A percentile compares a stretch with the other conserved stretches of the same genome.
Evolutionary conservation across 768 basidiomycete genomes (phyloP).

Genomic region (Leucosporidium scottii): DNA sequence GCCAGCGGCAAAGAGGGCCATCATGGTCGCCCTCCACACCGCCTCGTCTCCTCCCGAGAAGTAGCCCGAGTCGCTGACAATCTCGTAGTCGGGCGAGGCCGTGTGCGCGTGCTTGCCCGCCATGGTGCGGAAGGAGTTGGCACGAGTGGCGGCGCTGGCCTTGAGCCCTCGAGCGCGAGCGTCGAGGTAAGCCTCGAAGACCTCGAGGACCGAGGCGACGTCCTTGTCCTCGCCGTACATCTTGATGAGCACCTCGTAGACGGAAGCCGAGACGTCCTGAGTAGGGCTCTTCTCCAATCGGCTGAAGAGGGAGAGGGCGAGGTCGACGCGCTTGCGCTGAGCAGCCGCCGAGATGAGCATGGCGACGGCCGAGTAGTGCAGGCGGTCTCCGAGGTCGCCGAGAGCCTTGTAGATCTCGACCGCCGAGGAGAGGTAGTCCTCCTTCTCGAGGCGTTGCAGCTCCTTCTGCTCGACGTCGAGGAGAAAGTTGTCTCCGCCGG

Average conservation of each 20-base stretch:
- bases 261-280: neutral
- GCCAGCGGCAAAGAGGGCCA: conserved; percentile 50
- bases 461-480: conserved; percentile 7
- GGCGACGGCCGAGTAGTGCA: neutral
- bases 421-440: conserved; percentile 19
- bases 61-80: conserved; percentile 39
- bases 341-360: conserved; percentile 9
- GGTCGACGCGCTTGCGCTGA: conserved; percentile 18
- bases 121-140: neutral
- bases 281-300: conserved; percentile 17
- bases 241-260: conserved; percentile 6
- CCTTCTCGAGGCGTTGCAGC: conserved; percentile 3
- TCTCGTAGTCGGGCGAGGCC: conserved; percentile 52
- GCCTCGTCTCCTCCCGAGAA: conserved; percentile 56
- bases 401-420: conserved; percentile 28
- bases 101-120: conserved; percentile 49
- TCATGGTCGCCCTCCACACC: conserved; percentile 59
- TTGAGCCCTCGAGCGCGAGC: neutral
- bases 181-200: conserved; percentile 24
- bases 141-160: conserved; percentile 1
- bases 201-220: conserved; percentile 15
- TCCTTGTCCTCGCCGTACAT: conserved; percentile 30
- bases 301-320: conserved; percentile 26
- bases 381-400: conserved; percentile 17
- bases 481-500: neutral